Conservation (phyloP, 306 rosid species). For the Styphnolobium japonicum region DNA sequence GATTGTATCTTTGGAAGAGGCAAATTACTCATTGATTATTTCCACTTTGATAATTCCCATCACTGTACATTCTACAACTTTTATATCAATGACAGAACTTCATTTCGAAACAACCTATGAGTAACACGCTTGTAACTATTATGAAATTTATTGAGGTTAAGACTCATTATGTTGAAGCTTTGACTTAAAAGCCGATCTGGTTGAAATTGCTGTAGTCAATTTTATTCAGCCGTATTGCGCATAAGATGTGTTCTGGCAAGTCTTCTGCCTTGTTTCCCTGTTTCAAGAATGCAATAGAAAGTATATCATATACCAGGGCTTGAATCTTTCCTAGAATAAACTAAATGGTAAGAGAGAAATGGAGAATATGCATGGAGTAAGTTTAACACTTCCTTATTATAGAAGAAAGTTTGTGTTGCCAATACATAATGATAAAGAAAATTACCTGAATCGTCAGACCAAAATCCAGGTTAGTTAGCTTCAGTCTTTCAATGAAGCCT, state of each 20-base stretch:
- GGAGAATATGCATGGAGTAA: not conserved
- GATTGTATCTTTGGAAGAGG: not conserved
- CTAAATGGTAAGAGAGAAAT: not conserved
- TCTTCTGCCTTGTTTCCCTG: constrained; percentile 90
- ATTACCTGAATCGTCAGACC: constrained; percentile 94
- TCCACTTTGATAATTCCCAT: not conserved
- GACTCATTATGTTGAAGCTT: constrained; percentile 7
- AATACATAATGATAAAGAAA: not conserved
- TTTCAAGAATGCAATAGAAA: constrained; percentile 6
- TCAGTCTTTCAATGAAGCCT: constrained; percentile 74
- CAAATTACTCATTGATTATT: not conserved
- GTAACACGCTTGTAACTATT: not conserved
- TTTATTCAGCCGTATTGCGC: constrained; percentile 72
- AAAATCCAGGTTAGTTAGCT: constrained; percentile 67
- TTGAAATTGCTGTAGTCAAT: constrained; percentile 55
- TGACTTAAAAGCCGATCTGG: constrained; percentile 41
- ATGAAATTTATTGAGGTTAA: constrained; percentile 12
- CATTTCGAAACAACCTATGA: constrained; percentile 15
- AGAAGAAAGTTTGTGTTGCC: constrained; percentile 8
- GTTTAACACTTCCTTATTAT: not conserved
- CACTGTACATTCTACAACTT: constrained; percentile 26
- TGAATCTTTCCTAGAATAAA: not conserved
- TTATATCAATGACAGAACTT: not conserved
- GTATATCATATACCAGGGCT: constrained; percentile 10
- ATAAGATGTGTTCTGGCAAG: constrained; percentile 77